A percentile compares a stretch with the other conserved stretches of the same genome.
These are phyloP conservation scores for Alternaria tenuissima DNA, from an alignment of 2,329 filamentous ascomycete genomes.

Conservation along the genomic window DNA sequence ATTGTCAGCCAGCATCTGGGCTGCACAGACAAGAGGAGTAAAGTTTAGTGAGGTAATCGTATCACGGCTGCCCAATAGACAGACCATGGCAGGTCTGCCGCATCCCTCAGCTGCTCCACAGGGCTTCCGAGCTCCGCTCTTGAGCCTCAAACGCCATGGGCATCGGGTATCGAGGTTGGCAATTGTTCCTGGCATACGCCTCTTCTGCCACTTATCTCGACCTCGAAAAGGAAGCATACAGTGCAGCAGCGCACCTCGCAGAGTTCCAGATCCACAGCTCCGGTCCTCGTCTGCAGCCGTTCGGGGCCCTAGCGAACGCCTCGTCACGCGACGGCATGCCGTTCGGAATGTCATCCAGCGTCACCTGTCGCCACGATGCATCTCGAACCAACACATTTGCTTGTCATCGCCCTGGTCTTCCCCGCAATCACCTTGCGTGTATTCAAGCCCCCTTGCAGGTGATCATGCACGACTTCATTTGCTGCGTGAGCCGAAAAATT, in stretches of 20 bases:
- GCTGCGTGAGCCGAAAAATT: conserved; percentile 44
- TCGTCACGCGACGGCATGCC: conserved; percentile 36
- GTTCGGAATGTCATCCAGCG: conserved; percentile 33
- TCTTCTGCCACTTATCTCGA: conserved; percentile 14
- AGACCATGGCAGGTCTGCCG: conserved; percentile 6
- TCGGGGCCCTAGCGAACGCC: conserved; percentile 19
- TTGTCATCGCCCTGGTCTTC: conserved; percentile 40
- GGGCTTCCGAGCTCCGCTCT: conserved; percentile 9
- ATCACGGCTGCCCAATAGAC: conserved; percentile 34
- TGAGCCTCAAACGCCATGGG: conserved; percentile 37
- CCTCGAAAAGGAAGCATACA: conserved; percentile 22
- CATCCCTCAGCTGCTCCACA: conserved; percentile 10
- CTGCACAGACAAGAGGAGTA: conserved; percentile 25
- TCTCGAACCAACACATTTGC: conserved; percentile 16
- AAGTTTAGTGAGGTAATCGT: conserved; percentile 44
- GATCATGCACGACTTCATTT: conserved; percentile 50
- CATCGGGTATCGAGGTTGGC: conserved; percentile 18
- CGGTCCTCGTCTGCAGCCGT: conserved; percentile 24
- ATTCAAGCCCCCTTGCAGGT: conserved; percentile 49
- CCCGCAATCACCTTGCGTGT: conserved; percentile 49
- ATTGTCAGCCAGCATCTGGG: conserved; percentile 25
- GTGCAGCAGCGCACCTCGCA: conserved; percentile 25
- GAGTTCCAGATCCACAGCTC: conserved; percentile 23
- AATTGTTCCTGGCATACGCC: conserved; percentile 27
- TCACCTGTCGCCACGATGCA: conserved; percentile 35